Conservation (phyloP, 768 basidiomycete species). For the Pulveroboletus ravenelii region DNA sequence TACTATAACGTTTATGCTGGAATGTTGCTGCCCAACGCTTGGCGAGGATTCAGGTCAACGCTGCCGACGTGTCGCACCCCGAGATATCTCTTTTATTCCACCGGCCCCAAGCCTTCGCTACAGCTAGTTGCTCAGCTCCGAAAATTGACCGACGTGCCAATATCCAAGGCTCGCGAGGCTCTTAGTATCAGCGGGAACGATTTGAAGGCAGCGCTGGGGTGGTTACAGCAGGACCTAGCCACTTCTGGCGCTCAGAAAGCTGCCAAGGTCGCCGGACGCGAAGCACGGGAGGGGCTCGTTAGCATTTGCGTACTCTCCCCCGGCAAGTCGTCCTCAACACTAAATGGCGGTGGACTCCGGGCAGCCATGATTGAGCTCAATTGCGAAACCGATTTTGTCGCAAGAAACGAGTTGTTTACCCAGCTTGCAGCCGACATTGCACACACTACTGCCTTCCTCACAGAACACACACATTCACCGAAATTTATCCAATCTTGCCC, state of each 20-base stretch:
- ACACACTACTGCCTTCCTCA: constrained; percentile 73
- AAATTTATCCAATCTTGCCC: constrained; percentile 46
- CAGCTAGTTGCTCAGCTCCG: constrained; percentile 84
- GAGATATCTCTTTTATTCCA: constrained; percentile 44
- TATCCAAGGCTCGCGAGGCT: constrained; percentile 86
- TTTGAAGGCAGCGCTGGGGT: constrained; percentile 66
- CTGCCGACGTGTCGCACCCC: background rate
- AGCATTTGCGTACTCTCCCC: constrained; percentile 69
- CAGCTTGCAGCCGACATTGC: constrained; percentile 75
- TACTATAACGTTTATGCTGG: background rate
- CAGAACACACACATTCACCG: constrained; percentile 35
- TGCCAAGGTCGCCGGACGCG: constrained; percentile 74
- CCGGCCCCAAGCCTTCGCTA: constrained; percentile 55
- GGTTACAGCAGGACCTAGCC: constrained; percentile 74
- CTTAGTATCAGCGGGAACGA: constrained; percentile 71
- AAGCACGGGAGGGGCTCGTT: constrained; percentile 75
- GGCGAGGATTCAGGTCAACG: constrained; percentile 1
- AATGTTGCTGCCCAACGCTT: constrained; percentile 16
- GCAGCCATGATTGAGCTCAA: constrained; percentile 89
- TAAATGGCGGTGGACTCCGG: constrained; percentile 47
- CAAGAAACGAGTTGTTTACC: constrained; percentile 76
- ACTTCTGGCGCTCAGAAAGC: constrained; percentile 73
- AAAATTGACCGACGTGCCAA: constrained; percentile 74
- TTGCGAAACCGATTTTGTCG: constrained; percentile 98
- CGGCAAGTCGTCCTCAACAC: constrained; percentile 41